These are phyloP conservation scores for Diutina sp. DNA, from an alignment of 1,139 yeast species.

Conservation along the genomic window DNA sequence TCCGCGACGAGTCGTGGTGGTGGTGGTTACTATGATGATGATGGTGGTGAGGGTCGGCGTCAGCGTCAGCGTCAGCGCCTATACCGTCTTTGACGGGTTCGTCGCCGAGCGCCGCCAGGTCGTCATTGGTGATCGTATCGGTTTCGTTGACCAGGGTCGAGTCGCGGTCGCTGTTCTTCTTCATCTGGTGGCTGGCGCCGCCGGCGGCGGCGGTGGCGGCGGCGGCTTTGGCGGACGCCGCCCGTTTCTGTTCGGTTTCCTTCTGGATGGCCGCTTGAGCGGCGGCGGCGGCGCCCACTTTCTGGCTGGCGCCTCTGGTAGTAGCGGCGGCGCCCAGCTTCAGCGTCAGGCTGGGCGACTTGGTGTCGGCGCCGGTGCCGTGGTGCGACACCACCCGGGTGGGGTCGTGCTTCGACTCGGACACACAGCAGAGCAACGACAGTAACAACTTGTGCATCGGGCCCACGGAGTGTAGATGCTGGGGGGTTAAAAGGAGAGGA, in stretches of 20 bases:
- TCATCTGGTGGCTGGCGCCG: not conserved
- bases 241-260: not conserved
- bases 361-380: conserved; percentile 3
- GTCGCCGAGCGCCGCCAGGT: not conserved
- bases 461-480: not conserved
- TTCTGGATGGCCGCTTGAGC: not conserved
- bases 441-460: conserved; percentile 5
- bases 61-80: not conserved
- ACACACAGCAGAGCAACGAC: conserved; percentile 31
- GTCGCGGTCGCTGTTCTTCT: conserved; percentile 25
- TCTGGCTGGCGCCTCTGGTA: conserved; percentile 3
- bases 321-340: conserved; percentile 4
- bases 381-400: conserved; percentile 3
- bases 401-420: conserved; percentile 11
- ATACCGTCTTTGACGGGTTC: not conserved
- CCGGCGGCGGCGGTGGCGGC: not conserved
- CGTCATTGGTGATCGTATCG: conserved; percentile 30
- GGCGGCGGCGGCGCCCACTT: conserved; percentile 1
- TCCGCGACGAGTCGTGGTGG: no score
- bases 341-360: conserved; percentile 6
- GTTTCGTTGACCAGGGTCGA: conserved; percentile 27
- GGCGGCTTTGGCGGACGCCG: not conserved
- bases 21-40: no score
- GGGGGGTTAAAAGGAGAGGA: not conserved
- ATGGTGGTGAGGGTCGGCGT: no score